Conservation (phyloP, 176 grass and related monocot genomes). For the Echinochloa phyllopogon region DNA sequence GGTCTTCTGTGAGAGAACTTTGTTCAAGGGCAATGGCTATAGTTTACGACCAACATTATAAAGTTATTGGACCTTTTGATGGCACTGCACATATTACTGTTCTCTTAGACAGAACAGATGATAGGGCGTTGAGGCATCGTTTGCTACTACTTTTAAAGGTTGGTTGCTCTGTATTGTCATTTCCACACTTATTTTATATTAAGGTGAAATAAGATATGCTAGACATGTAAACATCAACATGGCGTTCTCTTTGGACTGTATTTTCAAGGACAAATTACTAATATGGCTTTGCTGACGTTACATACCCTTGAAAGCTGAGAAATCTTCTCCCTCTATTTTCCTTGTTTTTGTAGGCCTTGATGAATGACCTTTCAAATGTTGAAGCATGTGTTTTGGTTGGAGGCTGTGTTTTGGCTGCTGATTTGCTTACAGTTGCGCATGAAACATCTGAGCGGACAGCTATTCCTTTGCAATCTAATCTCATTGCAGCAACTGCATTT, state of each 20-base stretch:
- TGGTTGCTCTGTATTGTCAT: conserved; percentile 24
- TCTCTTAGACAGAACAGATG: conserved; percentile 95
- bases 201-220: conserved; percentile 21
- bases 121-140: conserved; percentile 88
- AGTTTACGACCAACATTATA: conserved; percentile 97
- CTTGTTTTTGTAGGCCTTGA: conserved; percentile 72
- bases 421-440: conserved; percentile 84
- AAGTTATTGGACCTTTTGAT: conserved; percentile 93
- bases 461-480: conserved; percentile 98
- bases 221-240: conserved; percentile 27
- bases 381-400: conserved; percentile 96
- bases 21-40: conserved; percentile 98
- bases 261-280: conserved; percentile 12
- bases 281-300: conserved; percentile 26
- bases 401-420: conserved; percentile 92
- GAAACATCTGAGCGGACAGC: conserved; percentile 92
- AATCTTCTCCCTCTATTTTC: conserved; percentile 32
- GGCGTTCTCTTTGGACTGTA: conserved; percentile 25
- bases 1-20: conserved; percentile 93
- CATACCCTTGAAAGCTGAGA: conserved; percentile 42
- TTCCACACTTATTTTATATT: conserved; percentile 16
- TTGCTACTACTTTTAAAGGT: conserved; percentile 89
- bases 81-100: conserved; percentile 95
- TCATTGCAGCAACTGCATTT: conserved; percentile 90
- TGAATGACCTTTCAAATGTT: conserved; percentile 94